Percentiles rank a stretch among this genome's conserved stretches.
These are phyloP conservation scores for Nemania sp. DNA, from an alignment of 2,329 filamentous ascomycete genomes.

Conservation along the genomic window DNA sequence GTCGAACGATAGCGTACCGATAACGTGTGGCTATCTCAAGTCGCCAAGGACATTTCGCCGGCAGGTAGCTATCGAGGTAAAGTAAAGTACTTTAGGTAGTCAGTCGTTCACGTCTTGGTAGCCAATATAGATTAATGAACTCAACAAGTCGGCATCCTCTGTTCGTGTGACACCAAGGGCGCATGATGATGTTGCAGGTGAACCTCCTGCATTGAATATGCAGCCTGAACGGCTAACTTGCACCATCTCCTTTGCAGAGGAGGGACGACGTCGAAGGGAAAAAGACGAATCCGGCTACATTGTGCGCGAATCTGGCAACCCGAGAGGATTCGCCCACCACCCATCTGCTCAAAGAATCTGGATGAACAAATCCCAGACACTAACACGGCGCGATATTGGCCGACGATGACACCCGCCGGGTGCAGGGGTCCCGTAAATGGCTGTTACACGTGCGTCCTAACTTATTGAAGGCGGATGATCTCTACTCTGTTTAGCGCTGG, in stretches of 20 bases:
- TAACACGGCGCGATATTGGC: conserved; percentile 5
- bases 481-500: conserved; percentile 5
- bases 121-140: background rate
- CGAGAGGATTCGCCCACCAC: background rate
- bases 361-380: conserved; percentile 1
- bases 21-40: background rate
- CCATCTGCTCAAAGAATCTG: conserved; percentile 4
- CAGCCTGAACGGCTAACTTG: conserved; percentile 14
- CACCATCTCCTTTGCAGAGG: conserved; percentile 8
- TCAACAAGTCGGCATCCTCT: background rate
- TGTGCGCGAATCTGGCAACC: conserved; percentile 10
- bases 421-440: conserved; percentile 12
- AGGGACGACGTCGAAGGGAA: background rate
- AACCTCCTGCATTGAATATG: conserved; percentile 25
- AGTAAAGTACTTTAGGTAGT: too few relatives aligned
- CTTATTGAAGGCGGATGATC: conserved; percentile 2
- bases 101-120: background rate
- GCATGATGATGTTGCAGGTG: conserved; percentile 19
- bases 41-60: background rate
- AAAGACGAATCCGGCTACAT: conserved; percentile 11
- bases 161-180: conserved; percentile 15
- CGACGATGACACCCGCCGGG: conserved; percentile 9
- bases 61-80: background rate
- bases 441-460: conserved; percentile 14
- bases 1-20: too few relatives aligned